phyloP scores from a whole-genome alignment of 768 basidiomycete genomes.

The Galerina marginata region DNA sequence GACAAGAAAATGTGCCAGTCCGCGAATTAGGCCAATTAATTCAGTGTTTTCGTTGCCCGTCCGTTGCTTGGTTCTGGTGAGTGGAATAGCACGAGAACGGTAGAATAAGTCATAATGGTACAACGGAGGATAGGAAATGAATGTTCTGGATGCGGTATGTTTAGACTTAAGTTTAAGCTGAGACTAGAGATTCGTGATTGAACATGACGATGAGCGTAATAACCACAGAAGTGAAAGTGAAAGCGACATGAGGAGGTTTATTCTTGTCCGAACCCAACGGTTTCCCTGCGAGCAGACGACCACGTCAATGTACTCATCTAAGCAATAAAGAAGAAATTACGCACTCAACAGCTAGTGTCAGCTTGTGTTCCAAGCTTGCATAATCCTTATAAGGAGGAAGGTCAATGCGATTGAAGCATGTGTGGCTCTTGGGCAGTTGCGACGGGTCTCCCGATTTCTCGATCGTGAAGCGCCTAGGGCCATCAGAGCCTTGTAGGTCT shows the following conservation, averaged over 20 bases:
- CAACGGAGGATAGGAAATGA: slow-evolving; percentile 7
- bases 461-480: slow-evolving; percentile 95
- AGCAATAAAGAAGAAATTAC: slow-evolving; percentile 37
- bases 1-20: too few relatives aligned
- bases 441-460: slow-evolving; percentile 98
- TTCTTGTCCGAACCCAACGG: slow-evolving; percentile 93
- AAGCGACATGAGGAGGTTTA: slow-evolving; percentile 41
- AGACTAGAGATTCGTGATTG: background rate
- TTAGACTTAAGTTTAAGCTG: slow-evolving; percentile 9
- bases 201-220: slow-evolving; percentile 8
- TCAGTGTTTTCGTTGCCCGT: too few relatives aligned
- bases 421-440: slow-evolving; percentile 94
- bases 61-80: background rate
- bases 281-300: slow-evolving; percentile 62
- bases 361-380: slow-evolving; percentile 90
- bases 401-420: slow-evolving; percentile 97
- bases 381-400: slow-evolving; percentile 98
- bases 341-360: slow-evolving; percentile 93
- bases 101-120: slow-evolving; percentile 19
- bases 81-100: slow-evolving; percentile 4
- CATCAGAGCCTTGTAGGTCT: slow-evolving; percentile 97
- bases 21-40: too few relatives aligned
- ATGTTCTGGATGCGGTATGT: background rate
- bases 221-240: background rate
- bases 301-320: slow-evolving; percentile 13